Conservation (phyloP, 176 grass and related monocot genomes). For the Carex parvula region DNA sequence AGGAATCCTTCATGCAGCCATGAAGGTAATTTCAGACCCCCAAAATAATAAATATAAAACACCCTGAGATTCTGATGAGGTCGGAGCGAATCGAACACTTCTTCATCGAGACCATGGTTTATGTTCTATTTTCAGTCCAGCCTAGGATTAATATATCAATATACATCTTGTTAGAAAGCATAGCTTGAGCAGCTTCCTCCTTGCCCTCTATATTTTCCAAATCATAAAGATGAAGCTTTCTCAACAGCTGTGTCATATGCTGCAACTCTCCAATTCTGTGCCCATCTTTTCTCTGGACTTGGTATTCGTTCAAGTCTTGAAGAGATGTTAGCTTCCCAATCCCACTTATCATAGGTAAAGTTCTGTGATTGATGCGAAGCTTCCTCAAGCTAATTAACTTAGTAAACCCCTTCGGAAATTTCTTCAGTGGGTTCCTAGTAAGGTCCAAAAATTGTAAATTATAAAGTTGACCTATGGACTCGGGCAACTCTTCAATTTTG, state of each 20-base stretch:
- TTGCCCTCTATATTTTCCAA: background rate
- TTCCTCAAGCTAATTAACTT: slow-evolving; percentile 34
- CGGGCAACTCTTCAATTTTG: slow-evolving; percentile 29
- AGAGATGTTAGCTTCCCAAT: slow-evolving; percentile 42
- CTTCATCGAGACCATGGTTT: background rate
- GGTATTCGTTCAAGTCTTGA: slow-evolving; percentile 16
- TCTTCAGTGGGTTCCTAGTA: background rate
- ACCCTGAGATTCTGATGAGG: slow-evolving; percentile 10
- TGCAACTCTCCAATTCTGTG: slow-evolving; percentile 30
- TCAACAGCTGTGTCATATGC: slow-evolving; percentile 36
- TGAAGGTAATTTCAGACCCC: background rate
- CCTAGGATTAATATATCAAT: slow-evolving; percentile 9
- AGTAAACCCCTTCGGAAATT: slow-evolving; percentile 23
- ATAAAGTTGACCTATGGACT: slow-evolving; percentile 33
- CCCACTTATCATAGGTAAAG: slow-evolving; percentile 14
- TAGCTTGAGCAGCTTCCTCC: slow-evolving; percentile 33
- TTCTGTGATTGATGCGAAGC: slow-evolving; percentile 4
- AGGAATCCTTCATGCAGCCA: background rate
- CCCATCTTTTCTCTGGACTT: slow-evolving; percentile 9
- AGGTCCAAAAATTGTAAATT: slow-evolving; percentile 36
- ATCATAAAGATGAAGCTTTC: background rate
- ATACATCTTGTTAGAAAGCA: slow-evolving; percentile 31
- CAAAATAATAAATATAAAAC: background rate
- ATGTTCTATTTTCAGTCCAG: background rate
- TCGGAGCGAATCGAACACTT: background rate